Evolutionary conservation across 176 grass and related monocot species (phyloP).

Genomic region (Melocanna baccifera): DNA sequence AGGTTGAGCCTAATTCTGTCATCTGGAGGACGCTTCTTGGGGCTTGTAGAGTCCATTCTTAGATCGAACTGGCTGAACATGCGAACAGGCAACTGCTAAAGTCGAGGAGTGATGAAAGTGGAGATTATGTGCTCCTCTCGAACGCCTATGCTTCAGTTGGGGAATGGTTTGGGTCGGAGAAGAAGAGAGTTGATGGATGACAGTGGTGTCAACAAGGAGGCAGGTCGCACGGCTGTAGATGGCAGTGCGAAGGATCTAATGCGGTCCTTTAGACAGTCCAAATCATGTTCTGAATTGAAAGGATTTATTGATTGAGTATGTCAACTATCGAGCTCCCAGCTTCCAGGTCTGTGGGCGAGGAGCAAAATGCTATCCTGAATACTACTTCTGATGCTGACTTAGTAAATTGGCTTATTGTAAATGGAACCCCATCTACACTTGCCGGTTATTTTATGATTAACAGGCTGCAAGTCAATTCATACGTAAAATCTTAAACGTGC

Average conservation of each 20-base stretch:
- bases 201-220: conserved; percentile 72
- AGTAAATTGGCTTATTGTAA: not conserved
- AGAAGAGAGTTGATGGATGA: conserved; percentile 86
- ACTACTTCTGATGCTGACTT: not conserved
- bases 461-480: not conserved
- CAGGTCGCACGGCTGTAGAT: conserved; percentile 51
- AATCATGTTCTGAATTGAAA: conserved; percentile 6
- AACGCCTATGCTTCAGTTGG: conserved; percentile 84
- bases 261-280: not conserved
- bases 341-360: not conserved
- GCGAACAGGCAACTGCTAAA: conserved; percentile 61
- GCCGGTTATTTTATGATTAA: not conserved
- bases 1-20: conserved; percentile 69
- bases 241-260: conserved; percentile 18
- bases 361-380: not conserved
- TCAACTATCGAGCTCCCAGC: not conserved
- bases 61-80: conserved; percentile 59
- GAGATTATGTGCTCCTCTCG: conserved; percentile 77
- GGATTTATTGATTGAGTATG: not conserved
- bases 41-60: conserved; percentile 77
- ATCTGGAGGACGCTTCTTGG: conserved; percentile 80
- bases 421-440: not conserved
- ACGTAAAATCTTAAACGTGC: not conserved
- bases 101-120: conserved; percentile 58
- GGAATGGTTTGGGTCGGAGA: conserved; percentile 64